Evolutionary conservation across 1,139 yeast genomes (phyloP).

Genomic region (Suhomyces bokatorum): DNA sequence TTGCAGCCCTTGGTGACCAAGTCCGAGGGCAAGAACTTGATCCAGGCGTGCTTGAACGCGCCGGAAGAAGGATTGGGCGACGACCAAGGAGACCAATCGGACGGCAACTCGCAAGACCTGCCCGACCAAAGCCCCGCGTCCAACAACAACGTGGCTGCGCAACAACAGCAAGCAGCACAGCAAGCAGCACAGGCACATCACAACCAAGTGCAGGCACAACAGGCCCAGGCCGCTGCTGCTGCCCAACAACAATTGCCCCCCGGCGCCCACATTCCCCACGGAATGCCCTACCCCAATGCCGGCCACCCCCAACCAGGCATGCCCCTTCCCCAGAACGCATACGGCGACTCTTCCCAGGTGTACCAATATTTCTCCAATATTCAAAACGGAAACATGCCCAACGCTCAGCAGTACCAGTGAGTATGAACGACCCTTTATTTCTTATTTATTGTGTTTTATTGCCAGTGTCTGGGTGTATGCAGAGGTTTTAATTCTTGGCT

Average conservation of each 20-base stretch:
- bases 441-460: slow-evolving; percentile 10
- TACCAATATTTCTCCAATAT: slow-evolving; percentile 61
- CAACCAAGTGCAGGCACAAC: slow-evolving; percentile 27
- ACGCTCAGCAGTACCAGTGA: slow-evolving; percentile 46
- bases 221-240: slow-evolving; percentile 31
- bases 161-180: slow-evolving; percentile 25
- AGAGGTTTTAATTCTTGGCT: slow-evolving; percentile 5
- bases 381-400: slow-evolving; percentile 50
- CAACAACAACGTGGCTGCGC: slow-evolving; percentile 34
- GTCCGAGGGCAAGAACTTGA: slow-evolving; percentile 93
- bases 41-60: slow-evolving; percentile 95
- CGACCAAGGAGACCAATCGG: slow-evolving; percentile 65
- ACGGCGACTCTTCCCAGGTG: slow-evolving; percentile 42
- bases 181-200: slow-evolving; percentile 25
- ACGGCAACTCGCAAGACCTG: slow-evolving; percentile 43
- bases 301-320: slow-evolving; percentile 39
- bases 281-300: slow-evolving; percentile 45
- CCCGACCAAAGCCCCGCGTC: slow-evolving; percentile 44
- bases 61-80: slow-evolving; percentile 71
- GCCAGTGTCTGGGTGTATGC: slow-evolving; percentile 1
- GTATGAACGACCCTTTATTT: slow-evolving; percentile 5
- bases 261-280: slow-evolving; percentile 48
- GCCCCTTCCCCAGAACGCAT: slow-evolving; percentile 49
- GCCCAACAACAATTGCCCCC: slow-evolving; percentile 45
- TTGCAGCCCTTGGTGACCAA: slow-evolving; percentile 96